These are phyloP conservation scores for Hanseniaspora jakobsenii DNA, from an alignment of 805 yeast genomes.

Conservation along the genomic window DNA sequence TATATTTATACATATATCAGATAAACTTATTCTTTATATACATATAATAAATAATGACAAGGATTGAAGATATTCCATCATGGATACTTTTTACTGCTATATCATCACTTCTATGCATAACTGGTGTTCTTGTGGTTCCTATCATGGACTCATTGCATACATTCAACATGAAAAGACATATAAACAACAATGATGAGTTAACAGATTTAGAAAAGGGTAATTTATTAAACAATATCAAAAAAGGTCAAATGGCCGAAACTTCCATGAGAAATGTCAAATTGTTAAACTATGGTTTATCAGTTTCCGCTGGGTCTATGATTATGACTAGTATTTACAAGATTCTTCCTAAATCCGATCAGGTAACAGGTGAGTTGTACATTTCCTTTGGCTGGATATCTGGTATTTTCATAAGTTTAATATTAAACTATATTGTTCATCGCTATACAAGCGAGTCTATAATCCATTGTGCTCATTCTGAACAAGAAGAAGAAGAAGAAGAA, in stretches of 20 bases:
- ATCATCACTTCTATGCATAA: constrained; percentile 56
- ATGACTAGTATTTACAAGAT: constrained; percentile 68
- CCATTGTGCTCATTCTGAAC: constrained; percentile 59
- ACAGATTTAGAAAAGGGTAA: constrained; percentile 32
- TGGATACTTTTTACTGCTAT: constrained; percentile 35
- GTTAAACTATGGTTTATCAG: constrained; percentile 59
- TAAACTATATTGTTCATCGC: constrained; percentile 59
- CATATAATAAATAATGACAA: no score
- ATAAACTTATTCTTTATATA: no score
- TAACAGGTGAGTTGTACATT: constrained; percentile 33
- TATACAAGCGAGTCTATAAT: constrained; percentile 71
- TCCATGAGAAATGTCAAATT: constrained; percentile 36
- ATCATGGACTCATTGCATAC: constrained; percentile 18
- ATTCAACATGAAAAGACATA: background rate
- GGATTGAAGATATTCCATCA: constrained; percentile 19
- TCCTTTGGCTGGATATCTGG: constrained; percentile 44
- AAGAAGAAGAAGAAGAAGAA: constrained; percentile 22
- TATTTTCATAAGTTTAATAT: constrained; percentile 40
- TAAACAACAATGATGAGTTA: constrained; percentile 44
- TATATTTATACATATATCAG: no score
- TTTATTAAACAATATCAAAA: constrained; percentile 36
- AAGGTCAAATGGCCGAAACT: constrained; percentile 36
- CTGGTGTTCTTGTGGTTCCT: constrained; percentile 57
- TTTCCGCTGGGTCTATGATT: constrained; percentile 71
- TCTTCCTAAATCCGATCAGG: constrained; percentile 49